Percentiles rank a stretch among this genome's conserved stretches.
These are phyloP conservation scores for Cenchrus fungigraminus DNA, from an alignment of 176 grass and related monocot species.

Conservation along the genomic window DNA sequence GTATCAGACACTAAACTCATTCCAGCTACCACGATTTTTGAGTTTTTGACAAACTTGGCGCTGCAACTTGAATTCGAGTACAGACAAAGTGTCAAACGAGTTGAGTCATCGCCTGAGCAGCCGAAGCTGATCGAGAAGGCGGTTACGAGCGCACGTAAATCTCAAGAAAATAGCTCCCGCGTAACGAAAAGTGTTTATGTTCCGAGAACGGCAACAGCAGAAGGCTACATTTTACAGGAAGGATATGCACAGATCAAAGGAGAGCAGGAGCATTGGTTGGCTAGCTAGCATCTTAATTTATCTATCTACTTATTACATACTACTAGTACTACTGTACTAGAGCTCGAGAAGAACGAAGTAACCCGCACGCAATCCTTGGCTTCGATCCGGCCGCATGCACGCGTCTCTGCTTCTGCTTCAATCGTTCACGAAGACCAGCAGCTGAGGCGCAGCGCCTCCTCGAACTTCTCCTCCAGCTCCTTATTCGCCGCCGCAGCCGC, in stretches of 20 bases:
- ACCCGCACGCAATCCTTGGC: background rate
- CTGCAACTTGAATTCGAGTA: background rate
- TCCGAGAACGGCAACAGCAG: background rate
- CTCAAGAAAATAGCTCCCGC: background rate
- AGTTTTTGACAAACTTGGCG: background rate
- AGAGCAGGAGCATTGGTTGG: background rate
- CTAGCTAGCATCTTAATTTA: background rate
- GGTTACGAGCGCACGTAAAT: background rate
- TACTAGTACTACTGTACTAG: background rate
- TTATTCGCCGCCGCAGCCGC: background rate
- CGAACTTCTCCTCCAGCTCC: constrained; percentile 52
- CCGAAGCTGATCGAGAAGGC: background rate
- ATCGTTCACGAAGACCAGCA: constrained; percentile 66
- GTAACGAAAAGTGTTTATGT: background rate
- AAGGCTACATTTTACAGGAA: background rate
- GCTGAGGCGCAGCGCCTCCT: constrained; percentile 63
- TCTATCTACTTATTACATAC: background rate
- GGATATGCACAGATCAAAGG: background rate
- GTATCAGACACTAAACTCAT: background rate
- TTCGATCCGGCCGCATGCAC: background rate
- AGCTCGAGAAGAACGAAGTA: background rate
- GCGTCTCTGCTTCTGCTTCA: background rate
- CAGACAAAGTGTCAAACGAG: background rate
- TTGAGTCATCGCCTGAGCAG: background rate
- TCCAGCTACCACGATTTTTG: background rate